phyloP scores from a whole-genome alignment of 768 basidiomycete species.

The Candolleomyces efflorescens region DNA sequence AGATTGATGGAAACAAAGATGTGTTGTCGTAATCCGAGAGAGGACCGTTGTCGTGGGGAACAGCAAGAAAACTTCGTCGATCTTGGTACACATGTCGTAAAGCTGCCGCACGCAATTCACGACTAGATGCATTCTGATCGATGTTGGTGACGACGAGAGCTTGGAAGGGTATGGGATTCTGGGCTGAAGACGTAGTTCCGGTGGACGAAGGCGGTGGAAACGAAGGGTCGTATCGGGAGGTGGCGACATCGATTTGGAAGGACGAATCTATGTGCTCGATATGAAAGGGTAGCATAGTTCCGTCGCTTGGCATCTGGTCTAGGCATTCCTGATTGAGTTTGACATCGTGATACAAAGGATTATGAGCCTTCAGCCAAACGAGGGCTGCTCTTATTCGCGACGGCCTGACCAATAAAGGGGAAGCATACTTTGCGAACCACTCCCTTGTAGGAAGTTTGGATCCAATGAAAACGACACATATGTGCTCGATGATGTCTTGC shows the following conservation, averaged over 20 bases:
- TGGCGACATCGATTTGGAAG: neutral
- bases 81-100: neutral
- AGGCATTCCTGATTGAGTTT: constrained; percentile 19
- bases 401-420: constrained; percentile 26
- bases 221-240: neutral
- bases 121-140: neutral
- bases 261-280: neutral
- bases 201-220: neutral
- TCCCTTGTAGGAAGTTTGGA: constrained; percentile 1
- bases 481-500: neutral
- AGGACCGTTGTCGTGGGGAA: neutral
- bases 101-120: neutral
- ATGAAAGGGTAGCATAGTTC: neutral
- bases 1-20: constrained; percentile 33
- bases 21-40: constrained; percentile 19
- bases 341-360: constrained; percentile 28
- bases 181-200: neutral
- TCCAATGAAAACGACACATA: neutral
- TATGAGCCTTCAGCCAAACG: constrained; percentile 31
- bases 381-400: constrained; percentile 29
- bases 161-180: neutral
- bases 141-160: neutral
- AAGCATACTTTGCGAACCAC: constrained; percentile 30
- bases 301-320: constrained; percentile 9
- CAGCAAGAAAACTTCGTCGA: neutral